These are phyloP conservation scores for Sclerotinia subarctica DNA, from an alignment of 2,329 filamentous ascomycete species.

Conservation along the genomic window DNA sequence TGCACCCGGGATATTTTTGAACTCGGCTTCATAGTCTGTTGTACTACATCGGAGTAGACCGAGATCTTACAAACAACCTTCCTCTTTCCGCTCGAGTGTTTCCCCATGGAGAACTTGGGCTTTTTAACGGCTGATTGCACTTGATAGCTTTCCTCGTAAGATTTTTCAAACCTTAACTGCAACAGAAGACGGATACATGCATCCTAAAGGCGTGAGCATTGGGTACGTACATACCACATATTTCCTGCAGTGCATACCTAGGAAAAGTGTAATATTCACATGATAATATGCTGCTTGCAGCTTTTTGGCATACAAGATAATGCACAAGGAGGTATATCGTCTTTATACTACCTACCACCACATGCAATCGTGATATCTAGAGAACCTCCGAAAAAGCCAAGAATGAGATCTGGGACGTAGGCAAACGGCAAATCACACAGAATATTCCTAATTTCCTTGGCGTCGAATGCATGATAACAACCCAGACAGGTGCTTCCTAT, in stretches of 20 bases:
- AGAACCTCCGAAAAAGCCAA: too few relatives aligned
- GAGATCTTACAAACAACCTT: background rate
- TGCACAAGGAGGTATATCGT: background rate
- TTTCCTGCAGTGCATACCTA: background rate
- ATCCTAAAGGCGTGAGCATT: background rate
- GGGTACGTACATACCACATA: too few relatives aligned
- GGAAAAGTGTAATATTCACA: background rate
- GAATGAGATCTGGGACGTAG: background rate
- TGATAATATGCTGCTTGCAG: background rate
- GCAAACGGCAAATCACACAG: background rate
- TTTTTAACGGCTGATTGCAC: too few relatives aligned
- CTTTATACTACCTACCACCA: too few relatives aligned
- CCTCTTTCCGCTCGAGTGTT: background rate
- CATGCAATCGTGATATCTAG: background rate
- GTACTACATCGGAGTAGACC: background rate
- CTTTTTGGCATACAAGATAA: background rate
- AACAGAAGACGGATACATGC: background rate
- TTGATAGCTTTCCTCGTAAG: background rate
- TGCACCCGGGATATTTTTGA: background rate
- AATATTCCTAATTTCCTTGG: background rate
- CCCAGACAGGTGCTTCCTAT: fast-evolving
- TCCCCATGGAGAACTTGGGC: background rate
- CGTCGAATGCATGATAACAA: background rate
- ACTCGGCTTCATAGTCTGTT: background rate
- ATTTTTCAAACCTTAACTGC: background rate